Base-by-base conservation (phyloP, 225 moss, liverwort and hornwort genomes). In the Sphagnum contortum region DNA sequence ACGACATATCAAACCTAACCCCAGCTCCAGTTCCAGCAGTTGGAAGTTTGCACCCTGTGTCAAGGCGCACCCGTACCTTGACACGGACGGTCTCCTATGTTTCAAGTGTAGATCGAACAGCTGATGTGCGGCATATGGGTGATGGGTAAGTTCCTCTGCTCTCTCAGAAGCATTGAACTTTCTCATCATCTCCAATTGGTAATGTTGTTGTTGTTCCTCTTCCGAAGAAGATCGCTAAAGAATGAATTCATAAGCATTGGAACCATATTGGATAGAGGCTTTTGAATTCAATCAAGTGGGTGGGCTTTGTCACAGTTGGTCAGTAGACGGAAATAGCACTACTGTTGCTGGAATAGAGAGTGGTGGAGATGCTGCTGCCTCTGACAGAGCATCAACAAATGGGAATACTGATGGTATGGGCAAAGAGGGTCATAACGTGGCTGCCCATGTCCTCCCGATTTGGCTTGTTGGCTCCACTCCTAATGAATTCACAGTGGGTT, bases 401-500 rank as follows among this genome's bases (percentile, higher is more conserved):
- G 90, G 92, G 58, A 75, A 74, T 68, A 88, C 90, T 45, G 96
- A 98, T 66, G 69, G 79, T 64, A 68, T 70, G 14, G 59, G 60
- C 12, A 96, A 84, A 70, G 92, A 92, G 69, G 80, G 80, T 8
- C 83, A 78, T 66, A 90, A 88, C 3, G 49, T 47, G 79, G 73
- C 83, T 46, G 70, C 85, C 2, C 90, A 80, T 59, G 77, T 87
- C 66, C 78, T 88, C 57, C 96, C 96, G 47, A 72, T 74, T 45
- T 98, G 96, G 96, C 85, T 98, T 61, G 92, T 90, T 55, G 96
- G 90, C 70, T 83, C 96, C 66, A 92, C 83, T 65, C 96, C 92
- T 50, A 98, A 98, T 65, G 96, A 98, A 49, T 98, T 98, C 62
- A 98, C 92, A 66, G 96, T 92, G 96, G 92, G 51, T 98, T 98